Conservation (phyloP, 164 flowering plant species). For the Echeveria elegans region DNA sequence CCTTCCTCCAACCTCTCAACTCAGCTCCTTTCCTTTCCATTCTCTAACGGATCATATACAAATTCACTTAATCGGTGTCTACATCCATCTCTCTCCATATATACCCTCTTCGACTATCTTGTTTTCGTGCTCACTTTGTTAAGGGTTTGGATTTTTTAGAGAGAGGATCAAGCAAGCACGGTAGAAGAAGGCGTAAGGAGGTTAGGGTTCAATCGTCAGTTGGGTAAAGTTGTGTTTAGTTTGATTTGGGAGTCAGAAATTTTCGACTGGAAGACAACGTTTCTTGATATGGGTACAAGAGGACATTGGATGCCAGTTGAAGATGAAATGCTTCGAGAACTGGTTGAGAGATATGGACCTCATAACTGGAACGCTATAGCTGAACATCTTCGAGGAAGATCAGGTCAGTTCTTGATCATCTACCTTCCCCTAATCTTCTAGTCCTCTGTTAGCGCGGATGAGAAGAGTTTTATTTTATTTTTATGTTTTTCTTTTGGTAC, state of each 20-base stretch:
- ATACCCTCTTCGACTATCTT: slow-evolving; percentile 31
- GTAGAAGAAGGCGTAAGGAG: neutral
- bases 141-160: neutral
- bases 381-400: slow-evolving; percentile 69
- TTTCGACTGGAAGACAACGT: too few species aligned
- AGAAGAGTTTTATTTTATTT: too few species aligned
- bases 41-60: neutral
- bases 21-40: neutral
- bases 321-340: slow-evolving; percentile 56
- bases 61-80: neutral
- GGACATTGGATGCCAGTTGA: slow-evolving; percentile 82
- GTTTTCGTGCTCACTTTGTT: neutral
- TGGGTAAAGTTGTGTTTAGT: neutral
- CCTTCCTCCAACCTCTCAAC: slow-evolving; percentile 8
- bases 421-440: neutral
- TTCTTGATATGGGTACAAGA: slow-evolving; percentile 56
- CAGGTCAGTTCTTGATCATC: slow-evolving; percentile 31
- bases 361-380: slow-evolving; percentile 85
- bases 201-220: neutral
- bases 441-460: too few species aligned
- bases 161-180: neutral
- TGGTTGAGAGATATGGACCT: slow-evolving; percentile 57
- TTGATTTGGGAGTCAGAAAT: too few species aligned
- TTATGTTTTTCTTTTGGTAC: too few species aligned
- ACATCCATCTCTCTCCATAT: slow-evolving; percentile 32